Percentiles rank a stretch among this genome's conserved stretches.
phyloP scores from a whole-genome alignment of 1,139 yeast species.

The Geotrichum restrictum region DNA sequence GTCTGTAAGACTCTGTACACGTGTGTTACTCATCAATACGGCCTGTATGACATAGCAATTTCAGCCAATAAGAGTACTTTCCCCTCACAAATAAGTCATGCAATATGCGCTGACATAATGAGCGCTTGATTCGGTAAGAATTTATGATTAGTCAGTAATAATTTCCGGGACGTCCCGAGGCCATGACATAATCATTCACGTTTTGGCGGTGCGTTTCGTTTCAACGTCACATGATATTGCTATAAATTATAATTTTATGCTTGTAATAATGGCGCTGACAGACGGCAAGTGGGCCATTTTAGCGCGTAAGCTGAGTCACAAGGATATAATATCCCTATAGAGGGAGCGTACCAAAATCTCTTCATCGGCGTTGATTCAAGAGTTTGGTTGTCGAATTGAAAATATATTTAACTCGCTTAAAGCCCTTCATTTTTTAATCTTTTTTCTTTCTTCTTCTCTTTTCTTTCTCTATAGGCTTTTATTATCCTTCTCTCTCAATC shows the following conservation, averaged over 20 bases:
- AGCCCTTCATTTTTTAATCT: not conserved
- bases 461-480: not conserved
- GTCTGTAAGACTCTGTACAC: no score
- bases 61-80: not conserved
- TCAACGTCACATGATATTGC: not conserved
- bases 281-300: not conserved
- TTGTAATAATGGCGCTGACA: no score
- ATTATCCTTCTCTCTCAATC: not conserved
- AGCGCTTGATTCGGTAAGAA: conserved; percentile 6
- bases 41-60: not conserved
- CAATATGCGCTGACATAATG: conserved; percentile 1
- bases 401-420: conserved; percentile 5
- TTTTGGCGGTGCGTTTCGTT: conserved; percentile 1
- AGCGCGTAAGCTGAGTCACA: not conserved
- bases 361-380: not conserved
- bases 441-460: conserved; percentile 3
- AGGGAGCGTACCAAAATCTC: not conserved
- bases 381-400: not conserved
- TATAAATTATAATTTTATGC: not conserved
- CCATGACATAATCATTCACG: not conserved
- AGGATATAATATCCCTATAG: not conserved
- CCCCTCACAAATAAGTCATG: not conserved
- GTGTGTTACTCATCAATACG: no score
- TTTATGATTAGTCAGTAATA: not conserved
- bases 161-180: conserved; percentile 7